Evolutionary conservation across 352 stramenopile genomes (phyloP), one percentile per base, ranked within the genome.

Genomic region (Aphanomyces invadans): DNA sequence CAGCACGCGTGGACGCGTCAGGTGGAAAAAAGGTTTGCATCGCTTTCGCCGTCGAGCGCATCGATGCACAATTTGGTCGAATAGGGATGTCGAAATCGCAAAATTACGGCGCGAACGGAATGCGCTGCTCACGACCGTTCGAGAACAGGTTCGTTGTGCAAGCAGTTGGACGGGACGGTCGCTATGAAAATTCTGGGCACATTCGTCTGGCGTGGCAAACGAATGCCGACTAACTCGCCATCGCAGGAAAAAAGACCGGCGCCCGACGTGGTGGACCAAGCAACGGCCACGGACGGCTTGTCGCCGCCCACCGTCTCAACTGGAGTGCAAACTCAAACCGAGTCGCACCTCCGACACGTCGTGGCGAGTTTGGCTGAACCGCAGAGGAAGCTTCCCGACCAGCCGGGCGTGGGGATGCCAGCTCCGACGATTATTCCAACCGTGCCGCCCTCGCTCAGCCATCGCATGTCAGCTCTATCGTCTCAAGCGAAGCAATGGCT

Each of bases 51-150:
- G n/a, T n/a, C n/a, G n/a, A n/a, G n/a, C n/a, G n/a, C n/a, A n/a
- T n/a, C n/a, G n/a, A n/a, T n/a, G n/a, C n/a, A n/a, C n/a, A n/a
- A n/a, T n/a, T n/a, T n/a, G n/a, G 23, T 71, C 49, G 28, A 9
- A 45, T n/a, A 88, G 83, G 19, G 79, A 91, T 33, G 65, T 70
- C 0, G 83, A 91, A 61, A 70, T 89, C 26, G 66, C 71, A 5
- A 80, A 81, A 53, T 56, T 88, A 42, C 73, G 80, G 12, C 78
- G 82, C 10, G 82, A 91, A 32, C 75, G 82, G 1, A 91, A 88
- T 61, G 74, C 76, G 7, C 74, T 91, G 28, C 42, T 91, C 12
- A 79, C 57, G 23, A 76, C 82, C 0, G 57, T 91, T 4, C 77
- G 80, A 2, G 80, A 89, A 4, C 68, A 76, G 36, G 73, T 75